These are phyloP conservation scores for Globisporangium uncinulatum DNA, from an alignment of 352 stramenopile species.

Conservation along the genomic window DNA sequence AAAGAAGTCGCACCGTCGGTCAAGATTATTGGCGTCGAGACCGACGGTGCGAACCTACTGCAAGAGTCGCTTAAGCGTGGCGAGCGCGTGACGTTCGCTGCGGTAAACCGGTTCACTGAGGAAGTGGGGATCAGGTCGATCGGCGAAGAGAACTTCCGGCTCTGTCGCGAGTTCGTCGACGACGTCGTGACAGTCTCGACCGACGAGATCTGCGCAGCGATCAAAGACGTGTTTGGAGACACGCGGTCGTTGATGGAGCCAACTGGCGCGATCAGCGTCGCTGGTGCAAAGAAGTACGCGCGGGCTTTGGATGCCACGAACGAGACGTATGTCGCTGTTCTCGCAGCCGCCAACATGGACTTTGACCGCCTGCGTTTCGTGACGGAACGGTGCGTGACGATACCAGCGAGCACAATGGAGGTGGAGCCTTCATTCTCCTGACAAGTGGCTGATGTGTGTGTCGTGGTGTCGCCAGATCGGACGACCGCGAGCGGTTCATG, in stretches of 20 bases:
- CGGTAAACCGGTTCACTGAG: conserved; percentile 97
- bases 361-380: conserved; percentile 98
- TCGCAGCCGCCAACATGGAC: conserved; percentile 99
- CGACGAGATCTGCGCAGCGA: conserved; percentile 93
- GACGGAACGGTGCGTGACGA: conserved; percentile 39
- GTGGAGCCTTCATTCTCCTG: background rate
- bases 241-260: conserved; percentile 95
- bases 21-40: conserved; percentile 96
- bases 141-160: conserved; percentile 93
- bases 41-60: conserved; percentile 93
- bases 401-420: background rate
- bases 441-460: background rate
- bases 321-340: conserved; percentile 92
- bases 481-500: conserved; percentile 95
- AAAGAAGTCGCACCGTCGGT: conserved; percentile 84
- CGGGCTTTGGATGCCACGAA: conserved; percentile 30
- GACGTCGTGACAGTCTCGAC: conserved; percentile 96
- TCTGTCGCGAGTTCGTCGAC: conserved; percentile 94
- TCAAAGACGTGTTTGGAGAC: conserved; percentile 92
- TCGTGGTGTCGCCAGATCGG: conserved; percentile 41
- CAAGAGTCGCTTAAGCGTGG: conserved; percentile 82
- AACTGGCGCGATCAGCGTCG: conserved; percentile 91
- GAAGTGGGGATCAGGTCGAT: conserved; percentile 93
- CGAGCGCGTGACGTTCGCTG: conserved; percentile 83
- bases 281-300: conserved; percentile 95